Conservation (phyloP, 169 alveolate species). For the Plasmodium sp. region DNA sequence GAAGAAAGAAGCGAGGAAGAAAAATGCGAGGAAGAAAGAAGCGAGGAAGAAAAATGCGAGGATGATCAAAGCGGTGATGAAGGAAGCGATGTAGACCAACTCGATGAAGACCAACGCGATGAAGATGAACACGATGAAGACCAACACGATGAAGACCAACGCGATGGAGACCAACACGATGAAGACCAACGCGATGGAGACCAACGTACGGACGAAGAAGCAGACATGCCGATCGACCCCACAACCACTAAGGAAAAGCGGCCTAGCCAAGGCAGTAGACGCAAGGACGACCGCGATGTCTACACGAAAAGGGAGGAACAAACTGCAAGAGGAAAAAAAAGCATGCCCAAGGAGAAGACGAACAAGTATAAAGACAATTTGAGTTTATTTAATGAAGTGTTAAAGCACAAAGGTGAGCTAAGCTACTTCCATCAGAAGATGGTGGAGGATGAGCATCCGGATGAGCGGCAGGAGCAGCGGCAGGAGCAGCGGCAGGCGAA, state of each 20-base stretch:
- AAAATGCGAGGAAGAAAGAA: background rate
- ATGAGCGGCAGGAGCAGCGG: background rate
- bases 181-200: background rate
- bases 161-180: background rate
- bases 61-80: background rate
- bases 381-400: slow-evolving; percentile 26
- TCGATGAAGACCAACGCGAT: background rate
- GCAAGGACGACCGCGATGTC: background rate
- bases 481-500: background rate
- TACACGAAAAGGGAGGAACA: background rate
- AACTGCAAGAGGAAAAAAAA: background rate
- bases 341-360: background rate
- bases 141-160: background rate
- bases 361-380: slow-evolving; percentile 35
- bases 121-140: background rate
- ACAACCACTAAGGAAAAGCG: background rate
- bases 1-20: background rate
- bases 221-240: background rate
- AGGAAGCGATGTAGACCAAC: background rate
- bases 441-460: background rate
- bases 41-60: background rate
- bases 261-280: background rate
- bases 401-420: slow-evolving; percentile 41
- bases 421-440: slow-evolving; percentile 1
- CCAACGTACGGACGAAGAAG: background rate